Base-by-base conservation (phyloP, 2,329 filamentous ascomycete genomes). In the Ophiostoma populinum region DNA sequence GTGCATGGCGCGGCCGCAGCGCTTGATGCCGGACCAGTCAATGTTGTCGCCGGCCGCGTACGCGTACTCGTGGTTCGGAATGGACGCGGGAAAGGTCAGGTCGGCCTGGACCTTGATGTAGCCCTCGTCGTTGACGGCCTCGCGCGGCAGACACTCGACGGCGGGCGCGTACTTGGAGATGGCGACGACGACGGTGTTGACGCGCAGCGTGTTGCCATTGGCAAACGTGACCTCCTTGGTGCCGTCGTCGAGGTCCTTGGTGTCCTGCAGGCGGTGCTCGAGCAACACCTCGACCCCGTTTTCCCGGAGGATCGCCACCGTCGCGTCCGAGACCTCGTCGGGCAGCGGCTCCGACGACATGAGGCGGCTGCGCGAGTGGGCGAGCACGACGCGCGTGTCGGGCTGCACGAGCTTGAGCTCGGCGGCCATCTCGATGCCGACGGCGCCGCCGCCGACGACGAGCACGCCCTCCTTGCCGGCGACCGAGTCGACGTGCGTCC, bases 401-500 rank as follows among this genome's bases (percentile, higher is more conserved):
- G 81, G 79, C 41, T 75, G 64, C 17, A 73, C 58, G 30, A 68
- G 52, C 54, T 85, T 86, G 36, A 86, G 59, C 55, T 90, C 80
- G 2, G 77, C 72, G 0, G 81, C 79, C 65, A 87, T 83, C 51
- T 87, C 80, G 36, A 86, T 74, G 7, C 81, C 81, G 1, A 86
- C 80, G 6, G 80, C 81, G 33, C 78, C 71, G 43, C 80, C 80
- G 13, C 80, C 80, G n/a, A 87, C 72, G 16, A 87, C 63, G 0
- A 80, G 67, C 1, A 85, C 67, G 1, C 68, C 71, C 15, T 70
- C 58, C 5, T 52, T 55, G 2, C 70, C 68, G 20, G 59, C 51
- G 2, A 74, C 61, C 10, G 57, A 52, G 15, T 64, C 54, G 43
- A 80, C 70, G 42, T 82, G 75, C 8, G 62, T 56, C 32, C 61